A percentile compares a stretch with the other conserved stretches of the same genome.
These are phyloP conservation scores for Blastomyces emzantsi DNA, from an alignment of 2,329 filamentous ascomycete species.

Conservation along the genomic window DNA sequence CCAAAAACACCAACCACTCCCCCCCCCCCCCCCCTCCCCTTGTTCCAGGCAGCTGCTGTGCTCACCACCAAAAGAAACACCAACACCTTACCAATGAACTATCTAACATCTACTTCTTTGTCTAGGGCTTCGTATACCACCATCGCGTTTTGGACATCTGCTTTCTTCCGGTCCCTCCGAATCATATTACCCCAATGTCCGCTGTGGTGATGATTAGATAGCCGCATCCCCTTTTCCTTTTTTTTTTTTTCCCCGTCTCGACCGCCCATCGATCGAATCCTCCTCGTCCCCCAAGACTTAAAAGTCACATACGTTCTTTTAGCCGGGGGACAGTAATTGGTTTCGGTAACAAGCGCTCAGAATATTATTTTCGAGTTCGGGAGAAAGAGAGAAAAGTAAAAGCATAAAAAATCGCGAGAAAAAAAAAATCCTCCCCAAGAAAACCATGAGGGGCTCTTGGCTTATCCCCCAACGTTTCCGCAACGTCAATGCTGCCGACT, in stretches of 20 bases:
- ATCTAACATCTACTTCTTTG: slow-evolving; percentile 1
- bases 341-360: neutral
- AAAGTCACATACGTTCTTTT: neutral
- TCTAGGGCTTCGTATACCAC: neutral
- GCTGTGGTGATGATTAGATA: neutral
- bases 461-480: slow-evolving; percentile 47
- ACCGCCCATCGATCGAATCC: neutral
- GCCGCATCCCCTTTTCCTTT: neutral
- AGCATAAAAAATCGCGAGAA: neutral
- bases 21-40: neutral
- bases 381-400: neutral
- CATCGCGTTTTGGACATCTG: neutral
- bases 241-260: neutral
- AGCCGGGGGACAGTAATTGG: neutral
- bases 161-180: slow-evolving; percentile 1
- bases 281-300: neutral
- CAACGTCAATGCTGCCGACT: slow-evolving; percentile 36
- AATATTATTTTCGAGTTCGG: neutral
- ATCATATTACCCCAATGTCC: neutral
- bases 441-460: slow-evolving; percentile 42
- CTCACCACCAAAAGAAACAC: neutral
- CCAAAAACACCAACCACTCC: neutral
- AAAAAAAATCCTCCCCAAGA: neutral
- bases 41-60: neutral
- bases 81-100: neutral